Percentiles rank a stretch among this genome's conserved stretches.
Conservation (phyloP, 768 basidiomycete genomes). For the Asterophora parasitica region DNA sequence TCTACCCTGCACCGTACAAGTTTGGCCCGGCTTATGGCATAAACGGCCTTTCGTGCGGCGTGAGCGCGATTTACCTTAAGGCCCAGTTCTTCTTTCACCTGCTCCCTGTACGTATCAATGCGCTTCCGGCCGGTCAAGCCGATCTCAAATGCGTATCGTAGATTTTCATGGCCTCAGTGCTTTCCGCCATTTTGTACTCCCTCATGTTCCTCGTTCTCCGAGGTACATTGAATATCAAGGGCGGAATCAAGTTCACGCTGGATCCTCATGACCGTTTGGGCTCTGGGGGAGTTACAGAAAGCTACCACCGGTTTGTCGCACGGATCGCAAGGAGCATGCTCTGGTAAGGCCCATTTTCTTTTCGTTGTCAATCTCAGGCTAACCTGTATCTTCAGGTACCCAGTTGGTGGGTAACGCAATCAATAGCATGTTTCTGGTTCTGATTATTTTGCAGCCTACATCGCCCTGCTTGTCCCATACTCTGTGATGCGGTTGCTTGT, state of each 20-base stretch:
- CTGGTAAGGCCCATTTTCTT: slow-evolving; percentile 42
- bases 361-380: background rate
- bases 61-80: slow-evolving; percentile 37
- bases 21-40: slow-evolving; percentile 46
- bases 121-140: background rate
- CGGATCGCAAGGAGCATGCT: slow-evolving; percentile 65
- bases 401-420: slow-evolving; percentile 41
- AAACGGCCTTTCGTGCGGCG: slow-evolving; percentile 47
- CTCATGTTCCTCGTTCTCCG: slow-evolving; percentile 54
- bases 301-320: slow-evolving; percentile 58
- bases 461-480: slow-evolving; percentile 56
- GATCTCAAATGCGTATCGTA: slow-evolving; percentile 16
- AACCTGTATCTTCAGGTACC: slow-evolving; percentile 40
- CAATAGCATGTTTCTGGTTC: background rate
- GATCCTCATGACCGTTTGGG: slow-evolving; percentile 43
- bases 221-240: slow-evolving; percentile 47
- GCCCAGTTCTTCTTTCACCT: slow-evolving; percentile 50
- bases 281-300: slow-evolving; percentile 29
- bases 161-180: slow-evolving; percentile 55
- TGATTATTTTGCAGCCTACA: slow-evolving; percentile 43
- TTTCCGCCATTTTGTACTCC: slow-evolving; percentile 54
- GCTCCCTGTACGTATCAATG: slow-evolving; percentile 46
- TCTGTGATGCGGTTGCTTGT: slow-evolving; percentile 46
- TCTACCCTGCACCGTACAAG: slow-evolving; percentile 16
- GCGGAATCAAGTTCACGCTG: slow-evolving; percentile 47